Evolutionary conservation across 768 basidiomycete genomes (phyloP).

Genomic region (Tricholoma sp.): DNA sequence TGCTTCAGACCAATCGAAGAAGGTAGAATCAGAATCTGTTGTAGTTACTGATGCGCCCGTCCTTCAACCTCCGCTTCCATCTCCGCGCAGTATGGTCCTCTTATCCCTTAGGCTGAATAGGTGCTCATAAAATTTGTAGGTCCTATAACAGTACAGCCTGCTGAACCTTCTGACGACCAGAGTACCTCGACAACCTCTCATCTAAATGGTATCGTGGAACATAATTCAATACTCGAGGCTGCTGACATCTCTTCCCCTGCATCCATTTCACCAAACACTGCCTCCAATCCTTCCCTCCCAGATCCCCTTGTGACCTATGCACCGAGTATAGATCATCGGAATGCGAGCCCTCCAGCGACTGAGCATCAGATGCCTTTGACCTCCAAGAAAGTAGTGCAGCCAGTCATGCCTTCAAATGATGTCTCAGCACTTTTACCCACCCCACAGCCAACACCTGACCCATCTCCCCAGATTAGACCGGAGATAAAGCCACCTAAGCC

Average conservation of each 20-base stretch:
- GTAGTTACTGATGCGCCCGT: neutral
- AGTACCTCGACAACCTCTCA: neutral
- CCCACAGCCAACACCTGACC: neutral
- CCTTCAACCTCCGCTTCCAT: constrained; percentile 10
- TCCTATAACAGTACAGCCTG: neutral
- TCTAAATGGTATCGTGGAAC: neutral
- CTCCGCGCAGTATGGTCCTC: constrained; percentile 1
- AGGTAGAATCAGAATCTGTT: neutral
- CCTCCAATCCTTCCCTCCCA: neutral
- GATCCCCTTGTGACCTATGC: neutral
- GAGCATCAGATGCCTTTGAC: neutral
- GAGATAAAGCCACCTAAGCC: constrained; percentile 6
- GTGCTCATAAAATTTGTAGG: neutral
- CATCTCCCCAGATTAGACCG: neutral
- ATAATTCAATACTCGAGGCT: neutral
- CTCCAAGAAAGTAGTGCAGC: neutral
- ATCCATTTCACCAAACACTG: neutral
- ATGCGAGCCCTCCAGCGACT: neutral
- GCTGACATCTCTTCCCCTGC: too few relatives aligned
- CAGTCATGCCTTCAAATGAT: neutral
- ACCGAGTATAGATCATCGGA: neutral
- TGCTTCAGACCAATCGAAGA: neutral
- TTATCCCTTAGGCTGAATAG: neutral
- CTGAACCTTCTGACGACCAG: neutral
- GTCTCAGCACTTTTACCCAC: constrained; percentile 2